Conservation (phyloP, 805 yeast species). For the Blastobotrys mokoenaii region DNA sequence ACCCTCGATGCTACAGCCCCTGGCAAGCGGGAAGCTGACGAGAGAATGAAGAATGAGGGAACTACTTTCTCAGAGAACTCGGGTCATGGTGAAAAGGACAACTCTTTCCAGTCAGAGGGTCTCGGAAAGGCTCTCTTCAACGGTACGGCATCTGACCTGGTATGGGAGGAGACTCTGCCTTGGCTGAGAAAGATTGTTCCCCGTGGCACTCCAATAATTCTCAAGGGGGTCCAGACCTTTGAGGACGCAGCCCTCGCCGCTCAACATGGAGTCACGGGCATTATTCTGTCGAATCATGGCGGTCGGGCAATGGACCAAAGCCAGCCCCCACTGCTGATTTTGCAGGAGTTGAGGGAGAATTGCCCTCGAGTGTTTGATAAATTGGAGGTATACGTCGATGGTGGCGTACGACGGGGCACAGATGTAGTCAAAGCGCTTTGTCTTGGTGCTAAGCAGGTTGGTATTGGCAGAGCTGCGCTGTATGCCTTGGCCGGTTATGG, state of each 20-base stretch:
- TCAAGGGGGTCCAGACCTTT: slow-evolving; percentile 59
- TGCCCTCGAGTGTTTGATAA: slow-evolving; percentile 35
- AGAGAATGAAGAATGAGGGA: slow-evolving; percentile 17
- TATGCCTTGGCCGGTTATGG: slow-evolving; percentile 63
- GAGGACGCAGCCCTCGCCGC: slow-evolving; percentile 58
- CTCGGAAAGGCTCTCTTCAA: slow-evolving; percentile 25
- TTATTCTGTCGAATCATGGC: slow-evolving; percentile 65
- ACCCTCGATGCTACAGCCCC: slow-evolving; percentile 50
- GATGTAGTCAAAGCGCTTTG: slow-evolving; percentile 59
- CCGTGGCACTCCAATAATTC: slow-evolving; percentile 39
- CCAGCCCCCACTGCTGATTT: slow-evolving; percentile 52
- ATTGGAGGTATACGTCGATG: slow-evolving; percentile 53
- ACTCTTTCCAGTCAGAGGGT: slow-evolving; percentile 14
- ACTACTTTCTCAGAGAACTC: slow-evolving; percentile 17
- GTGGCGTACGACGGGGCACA: slow-evolving; percentile 60
- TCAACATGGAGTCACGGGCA: slow-evolving; percentile 46
- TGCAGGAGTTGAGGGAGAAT: slow-evolving; percentile 40
- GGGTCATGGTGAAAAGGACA: slow-evolving; percentile 14
- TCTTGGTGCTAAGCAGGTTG: slow-evolving; percentile 58
- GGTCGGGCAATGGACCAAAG: slow-evolving; percentile 63
- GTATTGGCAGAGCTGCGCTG: slow-evolving; percentile 57
- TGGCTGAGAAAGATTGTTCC: slow-evolving; percentile 22
- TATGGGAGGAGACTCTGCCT: slow-evolving; percentile 24
- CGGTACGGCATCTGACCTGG: slow-evolving; percentile 25
- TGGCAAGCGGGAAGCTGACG: slow-evolving; percentile 47